phyloP scores from a whole-genome alignment of 257 asterid genomes.

The Jacaranda copaia region DNA sequence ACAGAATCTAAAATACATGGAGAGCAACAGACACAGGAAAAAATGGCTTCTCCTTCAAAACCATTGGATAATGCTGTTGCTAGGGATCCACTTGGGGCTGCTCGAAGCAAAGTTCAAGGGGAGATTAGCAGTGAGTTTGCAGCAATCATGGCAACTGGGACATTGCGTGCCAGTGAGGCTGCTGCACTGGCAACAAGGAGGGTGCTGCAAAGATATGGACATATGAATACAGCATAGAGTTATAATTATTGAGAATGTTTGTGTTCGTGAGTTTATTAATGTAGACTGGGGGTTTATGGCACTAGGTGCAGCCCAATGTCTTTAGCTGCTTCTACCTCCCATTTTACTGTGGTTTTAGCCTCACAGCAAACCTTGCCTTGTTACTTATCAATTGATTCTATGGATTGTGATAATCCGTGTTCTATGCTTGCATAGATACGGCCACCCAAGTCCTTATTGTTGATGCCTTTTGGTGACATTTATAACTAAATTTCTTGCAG shows the following conservation, averaged over 20 bases:
- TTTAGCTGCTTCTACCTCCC: too few species aligned
- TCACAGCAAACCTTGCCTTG: background rate
- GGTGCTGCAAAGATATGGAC: constrained; percentile 85
- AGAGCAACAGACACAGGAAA: constrained; percentile 17
- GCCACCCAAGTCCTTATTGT: too few species aligned
- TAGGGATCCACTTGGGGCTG: constrained; percentile 74
- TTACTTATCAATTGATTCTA: background rate
- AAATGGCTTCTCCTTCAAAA: constrained; percentile 26
- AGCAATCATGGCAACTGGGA: constrained; percentile 89
- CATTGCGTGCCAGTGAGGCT: constrained; percentile 93
- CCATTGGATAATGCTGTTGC: constrained; percentile 29
- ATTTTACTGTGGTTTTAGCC: background rate
- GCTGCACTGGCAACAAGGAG: constrained; percentile 88
- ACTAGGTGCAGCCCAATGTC: background rate
- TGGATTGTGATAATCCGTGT: background rate
- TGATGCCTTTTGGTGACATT: too few species aligned
- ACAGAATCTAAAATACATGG: constrained; percentile 24
- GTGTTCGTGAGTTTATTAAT: background rate
- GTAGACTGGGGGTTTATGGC: background rate
- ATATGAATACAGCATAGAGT: constrained; percentile 61
- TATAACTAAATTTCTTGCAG: too few species aligned
- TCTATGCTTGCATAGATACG: too few species aligned
- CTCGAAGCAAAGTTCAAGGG: constrained; percentile 82
- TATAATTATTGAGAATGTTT: constrained; percentile 28
- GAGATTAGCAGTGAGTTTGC: constrained; percentile 87